phyloP scores from a whole-genome alignment of 2,329 filamentous ascomycete genomes.

The Aspergillus hiratsukae region DNA sequence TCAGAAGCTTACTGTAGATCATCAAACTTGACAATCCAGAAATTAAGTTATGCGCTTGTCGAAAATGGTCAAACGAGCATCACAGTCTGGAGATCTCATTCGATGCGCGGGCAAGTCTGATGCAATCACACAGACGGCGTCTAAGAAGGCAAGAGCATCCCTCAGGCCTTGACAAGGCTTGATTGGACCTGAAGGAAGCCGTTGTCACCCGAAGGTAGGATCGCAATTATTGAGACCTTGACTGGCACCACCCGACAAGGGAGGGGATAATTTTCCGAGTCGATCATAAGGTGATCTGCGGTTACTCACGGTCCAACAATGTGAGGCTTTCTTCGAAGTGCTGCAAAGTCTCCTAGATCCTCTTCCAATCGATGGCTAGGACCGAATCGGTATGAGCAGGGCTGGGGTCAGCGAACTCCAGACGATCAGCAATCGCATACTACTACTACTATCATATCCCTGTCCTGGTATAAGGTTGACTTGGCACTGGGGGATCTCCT shows the following conservation, averaged over 20 bases:
- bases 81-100: conserved; percentile 7
- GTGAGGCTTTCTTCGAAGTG: neutral
- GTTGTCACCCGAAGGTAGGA: conserved; percentile 14
- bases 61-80: conserved; percentile 1
- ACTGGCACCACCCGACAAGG: neutral
- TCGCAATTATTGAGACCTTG: conserved; percentile 23
- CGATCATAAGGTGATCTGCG: neutral
- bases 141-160: neutral
- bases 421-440: conserved; percentile 4
- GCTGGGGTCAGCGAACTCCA: too few relatives aligned
- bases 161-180: conserved; percentile 10
- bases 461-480: conserved; percentile 15
- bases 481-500: conserved; percentile 14
- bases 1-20: neutral
- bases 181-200: conserved; percentile 23
- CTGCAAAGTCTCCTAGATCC: neutral
- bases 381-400: neutral
- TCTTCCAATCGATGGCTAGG: neutral
- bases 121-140: conserved; percentile 14
- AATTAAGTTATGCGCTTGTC: neutral
- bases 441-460: conserved; percentile 2
- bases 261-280: conserved; percentile 8
- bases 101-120: conserved; percentile 4
- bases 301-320: neutral
- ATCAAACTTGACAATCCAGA: neutral